Evolutionary conservation across 2,329 filamentous ascomycete species (phyloP).

Genomic region (Penicillium verrucosum): DNA sequence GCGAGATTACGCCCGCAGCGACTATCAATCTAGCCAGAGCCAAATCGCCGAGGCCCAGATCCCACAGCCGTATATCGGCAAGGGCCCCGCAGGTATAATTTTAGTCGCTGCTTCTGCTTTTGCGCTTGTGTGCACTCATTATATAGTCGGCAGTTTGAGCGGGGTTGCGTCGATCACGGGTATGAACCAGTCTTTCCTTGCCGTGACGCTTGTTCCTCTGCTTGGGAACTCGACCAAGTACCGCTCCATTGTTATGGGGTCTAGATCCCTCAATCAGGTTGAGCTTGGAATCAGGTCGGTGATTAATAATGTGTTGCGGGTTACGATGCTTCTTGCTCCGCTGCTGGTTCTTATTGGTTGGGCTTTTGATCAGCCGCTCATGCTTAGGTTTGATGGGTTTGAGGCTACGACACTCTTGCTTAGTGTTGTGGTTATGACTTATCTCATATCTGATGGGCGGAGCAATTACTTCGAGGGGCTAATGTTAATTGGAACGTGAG

Average conservation of each 20-base stretch:
- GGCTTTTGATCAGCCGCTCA: conserved; percentile 9
- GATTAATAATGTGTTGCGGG: conserved; percentile 14
- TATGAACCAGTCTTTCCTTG: conserved; percentile 9
- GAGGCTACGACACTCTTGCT: conserved; percentile 19
- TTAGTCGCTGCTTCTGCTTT: conserved; percentile 2
- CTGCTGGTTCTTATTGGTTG: conserved; percentile 14
- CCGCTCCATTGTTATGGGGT: conserved; percentile 8
- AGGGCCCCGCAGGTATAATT: not conserved
- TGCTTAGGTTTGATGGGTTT: conserved; percentile 18
- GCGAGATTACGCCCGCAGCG: not conserved
- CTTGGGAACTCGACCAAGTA: conserved; percentile 17
- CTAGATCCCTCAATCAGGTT: conserved; percentile 4
- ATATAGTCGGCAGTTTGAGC: conserved; percentile 9
- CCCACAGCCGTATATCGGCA: not conserved
- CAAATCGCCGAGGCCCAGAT: not conserved
- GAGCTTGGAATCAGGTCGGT: conserved; percentile 16
- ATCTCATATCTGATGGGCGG: conserved; percentile 20
- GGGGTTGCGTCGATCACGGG: conserved; percentile 1
- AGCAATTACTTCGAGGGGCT: conserved; percentile 22
- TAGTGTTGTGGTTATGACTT: conserved; percentile 20
- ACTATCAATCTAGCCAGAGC: not conserved
- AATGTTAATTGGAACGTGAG: conserved; percentile 23
- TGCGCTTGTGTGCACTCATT: conserved; percentile 6
- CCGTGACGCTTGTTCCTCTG: conserved; percentile 10
- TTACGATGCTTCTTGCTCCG: conserved; percentile 17